Conservation (phyloP, 192 early-diverging fungal species). For the Allomyces macrogynus region DNA sequence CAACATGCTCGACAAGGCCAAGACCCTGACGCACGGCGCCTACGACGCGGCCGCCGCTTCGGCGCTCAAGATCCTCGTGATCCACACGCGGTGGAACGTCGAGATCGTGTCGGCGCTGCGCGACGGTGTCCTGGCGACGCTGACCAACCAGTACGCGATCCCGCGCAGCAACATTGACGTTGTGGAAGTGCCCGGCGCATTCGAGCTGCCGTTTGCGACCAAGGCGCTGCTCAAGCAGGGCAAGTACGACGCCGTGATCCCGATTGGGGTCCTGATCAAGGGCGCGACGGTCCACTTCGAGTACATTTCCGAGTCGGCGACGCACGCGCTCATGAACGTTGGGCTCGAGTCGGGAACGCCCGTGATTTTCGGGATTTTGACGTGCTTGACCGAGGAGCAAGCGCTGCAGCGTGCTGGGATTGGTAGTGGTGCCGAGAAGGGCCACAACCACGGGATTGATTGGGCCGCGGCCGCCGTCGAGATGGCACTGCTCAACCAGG, state of each 20-base stretch:
- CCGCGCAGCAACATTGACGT: slow-evolving; percentile 48
- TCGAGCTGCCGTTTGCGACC: slow-evolving; percentile 83
- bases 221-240: slow-evolving; percentile 50
- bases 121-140: slow-evolving; percentile 38
- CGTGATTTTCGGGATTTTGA: slow-evolving; percentile 89
- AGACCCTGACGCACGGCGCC: neutral
- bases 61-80: slow-evolving; percentile 45
- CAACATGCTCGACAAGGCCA: neutral
- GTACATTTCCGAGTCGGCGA: slow-evolving; percentile 91
- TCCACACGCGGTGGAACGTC: slow-evolving; percentile 90
- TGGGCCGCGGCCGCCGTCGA: slow-evolving; percentile 92
- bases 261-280: slow-evolving; percentile 96
- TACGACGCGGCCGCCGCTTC: slow-evolving; percentile 5
- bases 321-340: slow-evolving; percentile 89
- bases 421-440: slow-evolving; percentile 22
- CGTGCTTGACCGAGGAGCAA: slow-evolving; percentile 86
- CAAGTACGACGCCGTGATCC: slow-evolving; percentile 77
- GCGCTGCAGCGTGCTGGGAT: slow-evolving; percentile 64
- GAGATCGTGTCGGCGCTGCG: slow-evolving; percentile 70
- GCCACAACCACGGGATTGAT: slow-evolving; percentile 90
- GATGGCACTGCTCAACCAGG: slow-evolving; percentile 50
- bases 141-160: slow-evolving; percentile 47
- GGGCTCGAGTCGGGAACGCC: slow-evolving; percentile 70
- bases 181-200: slow-evolving; percentile 71
- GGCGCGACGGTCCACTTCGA: slow-evolving; percentile 98